Evolutionary conservation across 2,329 filamentous ascomycete species (phyloP), one percentile per base, ranked within the genome.

Genomic region (Aquanectria penicillioides): DNA sequence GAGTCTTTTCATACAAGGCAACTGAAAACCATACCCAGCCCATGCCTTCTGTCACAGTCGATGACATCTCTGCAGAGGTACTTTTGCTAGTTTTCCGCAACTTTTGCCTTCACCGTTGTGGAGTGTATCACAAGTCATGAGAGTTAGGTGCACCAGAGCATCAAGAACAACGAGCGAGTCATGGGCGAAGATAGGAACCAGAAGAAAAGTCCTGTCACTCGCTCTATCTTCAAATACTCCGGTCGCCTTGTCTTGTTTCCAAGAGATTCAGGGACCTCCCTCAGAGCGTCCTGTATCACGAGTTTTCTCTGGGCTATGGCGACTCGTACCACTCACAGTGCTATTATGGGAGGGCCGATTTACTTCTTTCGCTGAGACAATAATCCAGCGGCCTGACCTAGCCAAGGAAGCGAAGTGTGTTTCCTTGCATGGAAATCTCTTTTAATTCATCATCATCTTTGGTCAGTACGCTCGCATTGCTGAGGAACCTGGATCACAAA

Each of bases 51-150:
- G 11, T 38, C 20, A 28, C 22, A 17, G 41, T 65, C 23, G 12
- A 11, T 13, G 26, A 49, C 37, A 29, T 59, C 5, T 56, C 59
- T 5, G 25, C 36, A 10, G 59, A 65, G 17, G n/a, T 65, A 7
- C 26, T 67, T 6, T 12, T 43, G 13, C 34, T 55, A 10, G 56
- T 66, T 17, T 58, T 67, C 33, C 46, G 46, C 2, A 49, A 58
- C 20, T 61, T 63, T n/a, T 65, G 55, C 36, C 17, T 57, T 8
- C 64, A 67, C 41, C 65, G 59, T 34, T 37, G 37, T 7, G 37
- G 46, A 3, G 49, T 46, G 5, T 51, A 41, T 31, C 36, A 5
- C 59, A 61, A 8, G 59, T 59, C 18, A 20, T 44, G 6, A 20
- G 26, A 2, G 20, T 31, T 9, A 48, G 8, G n/a, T n/a, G n/a